A percentile compares a stretch with the other conserved stretches of the same genome.
These are phyloP conservation scores for Apiospora malaysiana DNA, from an alignment of 2,329 filamentous ascomycete genomes.

Conservation along the genomic window DNA sequence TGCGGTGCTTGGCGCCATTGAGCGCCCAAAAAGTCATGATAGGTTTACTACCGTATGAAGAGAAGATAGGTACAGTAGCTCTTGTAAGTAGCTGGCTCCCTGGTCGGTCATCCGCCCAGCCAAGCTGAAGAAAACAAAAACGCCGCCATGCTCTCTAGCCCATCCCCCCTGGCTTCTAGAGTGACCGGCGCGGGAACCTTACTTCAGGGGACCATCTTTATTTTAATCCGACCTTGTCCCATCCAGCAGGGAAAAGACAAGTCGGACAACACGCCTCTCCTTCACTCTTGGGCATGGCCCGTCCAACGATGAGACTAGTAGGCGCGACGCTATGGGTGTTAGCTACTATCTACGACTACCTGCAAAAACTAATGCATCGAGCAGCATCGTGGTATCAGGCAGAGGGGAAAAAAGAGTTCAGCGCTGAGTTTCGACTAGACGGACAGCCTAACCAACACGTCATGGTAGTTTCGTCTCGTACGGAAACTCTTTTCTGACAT, in stretches of 20 bases:
- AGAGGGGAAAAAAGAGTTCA: slow-evolving; percentile 18
- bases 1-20: slow-evolving; percentile 5
- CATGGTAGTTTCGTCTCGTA: not conserved
- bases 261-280: not conserved
- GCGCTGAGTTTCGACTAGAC: slow-evolving; percentile 20
- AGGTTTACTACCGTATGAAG: not conserved
- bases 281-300: not conserved
- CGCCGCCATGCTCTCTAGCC: not conserved
- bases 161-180: not conserved
- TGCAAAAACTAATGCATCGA: slow-evolving; percentile 13
- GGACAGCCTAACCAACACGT: slow-evolving; percentile 7
- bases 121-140: slow-evolving; percentile 7
- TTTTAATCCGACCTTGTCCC: slow-evolving; percentile 9
- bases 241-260: not conserved
- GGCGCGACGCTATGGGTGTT: slow-evolving; percentile 10
- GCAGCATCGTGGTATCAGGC: not conserved
- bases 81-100: not conserved
- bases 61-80: too few species aligned
- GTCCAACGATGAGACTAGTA: slow-evolving; percentile 7
- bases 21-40: slow-evolving; percentile 2
- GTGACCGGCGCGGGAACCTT: slow-evolving; percentile 12
- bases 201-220: slow-evolving; percentile 12
- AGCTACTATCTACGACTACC: slow-evolving; percentile 6
- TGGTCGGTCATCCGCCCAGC: slow-evolving; percentile 8
- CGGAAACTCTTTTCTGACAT: slow-evolving; percentile 20